Evolutionary conservation across 2,329 filamentous ascomycete genomes (phyloP).

Genomic region (Akanthomyces lecanii): DNA sequence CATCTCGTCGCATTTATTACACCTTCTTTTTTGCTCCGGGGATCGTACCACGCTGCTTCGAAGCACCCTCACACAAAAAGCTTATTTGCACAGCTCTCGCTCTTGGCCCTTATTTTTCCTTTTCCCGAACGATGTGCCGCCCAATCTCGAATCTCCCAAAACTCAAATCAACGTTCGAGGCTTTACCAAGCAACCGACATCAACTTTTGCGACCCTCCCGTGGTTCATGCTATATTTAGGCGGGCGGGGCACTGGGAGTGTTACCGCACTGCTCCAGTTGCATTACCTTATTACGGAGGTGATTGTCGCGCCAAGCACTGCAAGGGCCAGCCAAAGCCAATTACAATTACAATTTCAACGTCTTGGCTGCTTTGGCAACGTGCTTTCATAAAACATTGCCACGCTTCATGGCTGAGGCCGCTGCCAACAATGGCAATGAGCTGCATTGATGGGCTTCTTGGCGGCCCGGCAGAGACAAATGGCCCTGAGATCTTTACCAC

Average conservation of each 20-base stretch:
- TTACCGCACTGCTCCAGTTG: neutral
- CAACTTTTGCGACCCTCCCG: neutral
- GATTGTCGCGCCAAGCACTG: neutral
- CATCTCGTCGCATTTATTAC: no score
- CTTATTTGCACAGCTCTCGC: neutral
- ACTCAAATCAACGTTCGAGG: neutral
- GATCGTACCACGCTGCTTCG: neutral
- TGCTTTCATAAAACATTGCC: neutral
- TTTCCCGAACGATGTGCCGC: neutral
- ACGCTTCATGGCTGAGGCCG: neutral
- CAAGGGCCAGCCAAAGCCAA: neutral
- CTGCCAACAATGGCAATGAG: neutral
- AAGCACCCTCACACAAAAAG: neutral
- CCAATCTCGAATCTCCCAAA: neutral
- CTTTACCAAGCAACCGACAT: neutral
- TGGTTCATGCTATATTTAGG: neutral
- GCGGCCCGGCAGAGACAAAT: neutral
- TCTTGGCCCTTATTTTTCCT: neutral
- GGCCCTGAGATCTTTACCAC: neutral
- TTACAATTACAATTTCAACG: neutral
- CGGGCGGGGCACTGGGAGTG: neutral
- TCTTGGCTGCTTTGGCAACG: neutral
- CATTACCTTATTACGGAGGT: neutral
- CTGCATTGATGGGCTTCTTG: neutral
- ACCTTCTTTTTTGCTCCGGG: neutral